Base-by-base conservation (phyloP, 1,284 basidiomycete species). In the Agroathelia rolfsii region DNA sequence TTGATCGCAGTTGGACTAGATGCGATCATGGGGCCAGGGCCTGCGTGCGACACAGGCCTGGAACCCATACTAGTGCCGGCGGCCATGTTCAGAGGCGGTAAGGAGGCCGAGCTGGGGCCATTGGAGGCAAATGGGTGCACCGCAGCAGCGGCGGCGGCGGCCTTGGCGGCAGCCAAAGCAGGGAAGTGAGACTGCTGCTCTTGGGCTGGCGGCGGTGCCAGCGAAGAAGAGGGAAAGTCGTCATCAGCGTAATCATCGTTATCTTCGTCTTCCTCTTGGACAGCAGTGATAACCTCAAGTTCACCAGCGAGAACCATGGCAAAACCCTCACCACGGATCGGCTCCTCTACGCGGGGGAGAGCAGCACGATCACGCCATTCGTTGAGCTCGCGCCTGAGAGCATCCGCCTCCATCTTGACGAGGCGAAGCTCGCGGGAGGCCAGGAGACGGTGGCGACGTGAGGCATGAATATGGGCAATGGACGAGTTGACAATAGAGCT, bases 401-500 rank as follows among this genome's bases (percentile, higher is more conserved):
- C 76, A 53, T 90, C 84, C 8, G 80, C 61, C 58, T 92, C 85
- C 44, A 68, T 57, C 48, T 81, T 80, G 49, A 92, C 53, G 32
- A 74, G 53, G 35, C 85, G 79, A 30, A 90, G 66, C 52, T 89
- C 78, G 43, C 76, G 72, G 8, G 82, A 71, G 14, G 86, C 85
- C 35, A 85, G 62, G 26, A 81, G 59, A 36, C 87, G 76, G 50
- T 87, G 82, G 31, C 84, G 69, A 39, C 88, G 76, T 34, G 82
- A 79, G 30, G 80, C 74, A 49, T 83, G 79, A 45, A 92, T 73
- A 53, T 90, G 78, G 0, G 83, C 75, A 51, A 92, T 90, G 40
- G 76, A 81, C 28, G 83, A 88, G 62, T 93, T 94, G 56, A 96
- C 90, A 53, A 95, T 94, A 38, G 85, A 82, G 11, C 83, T 86